These are phyloP conservation scores for Kurtzmaniella quercitrusa DNA, from an alignment of 1,139 yeast species.

Conservation along the genomic window DNA sequence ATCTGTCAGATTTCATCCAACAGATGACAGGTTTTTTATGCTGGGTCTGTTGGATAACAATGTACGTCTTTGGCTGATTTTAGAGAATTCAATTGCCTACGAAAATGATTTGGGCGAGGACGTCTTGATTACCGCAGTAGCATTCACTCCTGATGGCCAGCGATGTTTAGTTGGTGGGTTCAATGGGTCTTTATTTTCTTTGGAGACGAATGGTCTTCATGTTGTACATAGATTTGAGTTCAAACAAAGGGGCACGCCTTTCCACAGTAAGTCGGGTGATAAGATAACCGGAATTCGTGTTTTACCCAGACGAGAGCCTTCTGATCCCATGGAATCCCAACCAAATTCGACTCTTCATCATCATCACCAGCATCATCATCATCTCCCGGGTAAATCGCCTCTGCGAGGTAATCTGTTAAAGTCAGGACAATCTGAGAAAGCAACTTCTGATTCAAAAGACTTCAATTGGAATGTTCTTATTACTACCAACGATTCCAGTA, in stretches of 20 bases:
- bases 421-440: not conserved
- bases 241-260: constrained; percentile 25
- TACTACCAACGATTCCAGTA: constrained; percentile 78
- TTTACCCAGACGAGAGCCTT: constrained; percentile 11
- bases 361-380: constrained; percentile 14
- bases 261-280: constrained; percentile 28
- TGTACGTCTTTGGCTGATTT: constrained; percentile 79
- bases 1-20: constrained; percentile 75
- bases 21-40: constrained; percentile 81
- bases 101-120: constrained; percentile 44
- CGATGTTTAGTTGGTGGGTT: constrained; percentile 76
- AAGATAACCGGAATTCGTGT: constrained; percentile 41
- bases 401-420: not conserved
- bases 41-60: constrained; percentile 81
- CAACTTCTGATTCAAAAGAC: constrained; percentile 9
- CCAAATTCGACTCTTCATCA: not conserved
- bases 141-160: constrained; percentile 67
- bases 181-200: constrained; percentile 61
- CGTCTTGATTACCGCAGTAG: constrained; percentile 65
- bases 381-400: not conserved
- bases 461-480: constrained; percentile 42
- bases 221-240: constrained; percentile 53
- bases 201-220: constrained; percentile 65
- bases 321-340: not conserved
- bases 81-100: constrained; percentile 49